Base-by-base conservation (phyloP, 768 basidiomycete species). In the Pleurotus djamor region DNA sequence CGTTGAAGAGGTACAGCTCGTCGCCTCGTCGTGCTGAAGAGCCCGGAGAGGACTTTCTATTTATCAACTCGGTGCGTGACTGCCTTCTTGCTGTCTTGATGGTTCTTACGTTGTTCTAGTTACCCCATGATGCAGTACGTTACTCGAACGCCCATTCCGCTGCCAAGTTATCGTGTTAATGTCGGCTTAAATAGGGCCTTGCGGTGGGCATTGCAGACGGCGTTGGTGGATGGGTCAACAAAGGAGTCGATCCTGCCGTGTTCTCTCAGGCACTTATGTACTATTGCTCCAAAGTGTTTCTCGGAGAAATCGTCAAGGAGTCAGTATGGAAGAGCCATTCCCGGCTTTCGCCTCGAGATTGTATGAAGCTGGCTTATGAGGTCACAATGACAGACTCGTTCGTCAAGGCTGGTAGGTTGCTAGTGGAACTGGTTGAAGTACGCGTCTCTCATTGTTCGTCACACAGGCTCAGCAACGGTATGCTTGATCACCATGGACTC, bases 211-310 rank as follows among this genome's bases (percentile, higher is more conserved):
- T 97, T 4, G 92, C 94, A 37, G 95, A 98, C 66, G 95, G 95
- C 16, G 94, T 97, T 4, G 94, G 94, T 1, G 94, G 95, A 21
- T 98, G 96, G 96, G 81, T 84, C 48, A 83, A 88, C 38, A 83
- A 84, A 33, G 90, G 92, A 12, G 83, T 92, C 55, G 94, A 97
- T 72, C 92, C 93, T 1, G 88, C 93, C 0, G 76, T 96, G 48
- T 98, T 96, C 76, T 88, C 94, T 1, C 95, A 97, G 72, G 84
- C 92, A 0, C 76, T 98, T 49, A 94, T 96, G 91, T 95, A 88
- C 71, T 87, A 91, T 71, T 67, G 79, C 83, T 4, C 76, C 80
- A 62, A 73, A 75, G 48, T 81, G 77, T 61, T 76, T 79, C 16
- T 74, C 73, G 62, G 69, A 67, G n/a, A 79, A 79, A 8, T 85